These are phyloP conservation scores for Phylloporus arenicola DNA, from an alignment of 768 basidiomycete genomes.

Conservation along the genomic window DNA sequence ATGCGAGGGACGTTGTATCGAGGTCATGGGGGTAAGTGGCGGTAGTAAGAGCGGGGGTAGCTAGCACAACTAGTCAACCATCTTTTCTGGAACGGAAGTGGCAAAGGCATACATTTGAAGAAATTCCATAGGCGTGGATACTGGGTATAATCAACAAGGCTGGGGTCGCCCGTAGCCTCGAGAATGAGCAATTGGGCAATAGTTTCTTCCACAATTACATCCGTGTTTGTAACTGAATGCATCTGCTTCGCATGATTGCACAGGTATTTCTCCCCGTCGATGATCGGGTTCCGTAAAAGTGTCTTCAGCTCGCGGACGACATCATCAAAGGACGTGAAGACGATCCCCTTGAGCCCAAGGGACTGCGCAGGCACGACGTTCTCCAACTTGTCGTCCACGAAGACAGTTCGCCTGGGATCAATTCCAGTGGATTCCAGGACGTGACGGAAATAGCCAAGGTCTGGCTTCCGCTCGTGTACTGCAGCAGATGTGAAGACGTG, in stretches of 20 bases:
- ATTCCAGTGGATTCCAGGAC: conserved; percentile 14
- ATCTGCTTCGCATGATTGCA: conserved; percentile 10
- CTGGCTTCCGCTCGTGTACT: conserved; percentile 16
- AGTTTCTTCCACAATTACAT: conserved; percentile 16
- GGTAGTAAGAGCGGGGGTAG: conserved; percentile 6
- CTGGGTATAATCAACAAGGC: conserved; percentile 15
- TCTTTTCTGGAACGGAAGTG: not conserved
- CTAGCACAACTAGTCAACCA: conserved; percentile 8
- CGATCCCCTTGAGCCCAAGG: conserved; percentile 16
- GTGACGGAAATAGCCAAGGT: conserved; percentile 15
- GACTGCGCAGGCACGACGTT: conserved; percentile 17
- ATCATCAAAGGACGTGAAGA: conserved; percentile 16
- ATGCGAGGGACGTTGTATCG: conserved; percentile 18
- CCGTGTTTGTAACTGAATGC: conserved; percentile 14
- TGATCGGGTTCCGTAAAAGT: conserved; percentile 13
- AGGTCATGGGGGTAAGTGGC: conserved; percentile 14
- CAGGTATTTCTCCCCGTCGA: conserved; percentile 14
- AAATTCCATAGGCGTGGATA: conserved; percentile 18
- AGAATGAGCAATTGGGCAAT: conserved; percentile 19
- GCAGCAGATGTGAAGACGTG: conserved; percentile 17
- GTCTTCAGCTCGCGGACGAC: conserved; percentile 11
- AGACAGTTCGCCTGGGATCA: conserved; percentile 15
- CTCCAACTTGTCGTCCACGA: conserved; percentile 22
- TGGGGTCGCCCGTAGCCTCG: conserved; percentile 12
- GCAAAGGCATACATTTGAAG: conserved; percentile 10